Evolutionary conservation across 257 asterid genomes (phyloP), one percentile per base, ranked within the genome.

Genomic region (Gentiana macrophylla): DNA sequence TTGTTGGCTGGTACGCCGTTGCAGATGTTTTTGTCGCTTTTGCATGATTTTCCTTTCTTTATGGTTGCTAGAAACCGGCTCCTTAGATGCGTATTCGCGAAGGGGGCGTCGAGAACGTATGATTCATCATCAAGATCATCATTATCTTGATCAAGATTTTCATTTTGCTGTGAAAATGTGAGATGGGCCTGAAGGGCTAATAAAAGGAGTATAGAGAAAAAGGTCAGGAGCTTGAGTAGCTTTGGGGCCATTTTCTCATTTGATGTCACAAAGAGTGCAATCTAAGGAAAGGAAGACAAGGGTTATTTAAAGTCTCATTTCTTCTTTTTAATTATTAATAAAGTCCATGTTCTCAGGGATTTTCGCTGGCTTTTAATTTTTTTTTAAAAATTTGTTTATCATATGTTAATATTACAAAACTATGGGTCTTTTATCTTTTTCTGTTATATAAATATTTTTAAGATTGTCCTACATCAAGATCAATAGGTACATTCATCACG

Each of bases 1-100:
- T 66, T 71, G 6, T 80, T 56, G 1, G 85, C 89, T 4, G 44
- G 51, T 1, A 78, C 77, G 1, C 89, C 89, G 8, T 84, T 59
- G 80, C 84, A 84, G 12, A 70, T 55, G 4, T 67, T 41, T 0
- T 63, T 37, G 34, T 61, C 35, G 1, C 79, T 37, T 11, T 64
- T 55, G 49, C 84, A 80, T 0, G 55, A 44, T 1, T 62, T 52
- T 49, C 80, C 89, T 50, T 77, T 77, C 68, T 69, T 77, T 36
- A 75, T 58, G 41, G 35, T 49, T 2, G 69, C 64, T 58, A 79
- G 33, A 15, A 73, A 74, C 55, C 73, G 50, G 49, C 80, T 74
- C 33, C 71, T 66, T 8, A 56, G 32, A 11, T 4, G 53, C 5
- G 53, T 48, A 44, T 36, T 35, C 0, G 57, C 8, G 36, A 46